Conservation (phyloP, 768 basidiomycete genomes). For the Porphyrellus cyaneotinctus region DNA sequence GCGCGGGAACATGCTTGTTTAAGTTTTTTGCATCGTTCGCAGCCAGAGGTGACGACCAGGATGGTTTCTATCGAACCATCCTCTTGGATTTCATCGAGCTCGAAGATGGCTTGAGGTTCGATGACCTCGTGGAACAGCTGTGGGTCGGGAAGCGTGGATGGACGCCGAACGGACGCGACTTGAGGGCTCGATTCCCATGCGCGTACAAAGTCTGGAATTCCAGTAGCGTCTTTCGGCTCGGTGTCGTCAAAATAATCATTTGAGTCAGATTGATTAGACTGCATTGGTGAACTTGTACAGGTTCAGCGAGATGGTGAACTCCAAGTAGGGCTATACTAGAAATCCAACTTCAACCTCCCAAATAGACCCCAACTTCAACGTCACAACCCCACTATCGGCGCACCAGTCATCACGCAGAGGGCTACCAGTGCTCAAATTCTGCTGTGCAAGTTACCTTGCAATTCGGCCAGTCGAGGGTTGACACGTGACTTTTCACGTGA, state of each 20-base stretch:
- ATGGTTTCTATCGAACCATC: conserved; percentile 12
- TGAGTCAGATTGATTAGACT: neutral
- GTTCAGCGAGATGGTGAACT: too few species aligned
- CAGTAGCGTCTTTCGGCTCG: neutral
- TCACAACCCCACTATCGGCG: too few species aligned
- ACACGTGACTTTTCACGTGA: too few species aligned
- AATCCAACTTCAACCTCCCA: too few species aligned
- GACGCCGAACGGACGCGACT: conserved; percentile 26
- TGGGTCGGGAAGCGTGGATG: conserved; percentile 15
- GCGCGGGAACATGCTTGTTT: conserved; percentile 25
- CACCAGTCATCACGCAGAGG: too few species aligned
- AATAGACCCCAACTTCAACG: too few species aligned
- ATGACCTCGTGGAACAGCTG: conserved; percentile 18
- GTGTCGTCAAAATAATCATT: neutral
- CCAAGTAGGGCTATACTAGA: too few species aligned
- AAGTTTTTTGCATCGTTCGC: conserved; percentile 11
- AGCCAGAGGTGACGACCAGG: conserved; percentile 21
- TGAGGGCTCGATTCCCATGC: conserved; percentile 16
- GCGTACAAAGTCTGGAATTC: conserved; percentile 16
- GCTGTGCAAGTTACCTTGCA: too few species aligned
- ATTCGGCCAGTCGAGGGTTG: too few species aligned
- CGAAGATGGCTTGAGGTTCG: conserved; percentile 25
- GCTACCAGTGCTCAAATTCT: too few species aligned
- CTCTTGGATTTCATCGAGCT: conserved; percentile 16
- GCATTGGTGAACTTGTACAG: conserved; percentile 7